Evolutionary conservation across 73 alveolate genomes (phyloP), one percentile per base, ranked within the genome.

Genomic region (Diophrys sp.): DNA sequence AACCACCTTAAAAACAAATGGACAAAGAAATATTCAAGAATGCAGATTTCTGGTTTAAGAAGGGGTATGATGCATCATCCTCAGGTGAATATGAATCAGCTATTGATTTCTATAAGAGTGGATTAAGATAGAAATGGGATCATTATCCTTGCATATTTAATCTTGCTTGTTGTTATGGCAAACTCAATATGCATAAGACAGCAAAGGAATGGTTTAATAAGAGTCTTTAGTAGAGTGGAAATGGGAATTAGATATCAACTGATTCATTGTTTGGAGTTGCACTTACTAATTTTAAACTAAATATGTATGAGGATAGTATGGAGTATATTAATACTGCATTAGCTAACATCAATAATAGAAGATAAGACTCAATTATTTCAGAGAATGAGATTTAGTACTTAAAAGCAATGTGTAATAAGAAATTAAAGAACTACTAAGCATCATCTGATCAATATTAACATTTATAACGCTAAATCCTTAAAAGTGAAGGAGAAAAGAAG

Each of bases 11-110:
- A 2, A 31, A 23, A 24, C 23, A 25, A 25, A 68, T 68, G 56
- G 55, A 5, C 25, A 2, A 31, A 68, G 34, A 44, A 11, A 44
- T 44, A 44, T 44, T 44, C 18, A 44, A 44, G 18, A 86, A 83
- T 62, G 69, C 92, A 8, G 92, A 78, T 25, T 85, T 85, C 56
- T 85, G 92, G 92, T 85, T 70, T 56, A 67, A 68, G 23, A 85
- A 76, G 67, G 92, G 92, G n/a, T 57, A 70, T 8, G 84, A 78
- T 14, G 71, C 87, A 31, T 71, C 88, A 24, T 23, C 54, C 27
- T 73, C 79, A 31, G 77, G 82, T 28, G 68, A 83, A 26, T 33
- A 78, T 70, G 79, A 78, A 28, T 73, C 92, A 34, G 92, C 88
- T 0, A 79, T 85, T 27, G 92, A 78, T 24, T 85, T 72, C 71